Conservation (phyloP, 495 filamentous ascomycete genomes). For the Saxophila tyrrhenica region DNA sequence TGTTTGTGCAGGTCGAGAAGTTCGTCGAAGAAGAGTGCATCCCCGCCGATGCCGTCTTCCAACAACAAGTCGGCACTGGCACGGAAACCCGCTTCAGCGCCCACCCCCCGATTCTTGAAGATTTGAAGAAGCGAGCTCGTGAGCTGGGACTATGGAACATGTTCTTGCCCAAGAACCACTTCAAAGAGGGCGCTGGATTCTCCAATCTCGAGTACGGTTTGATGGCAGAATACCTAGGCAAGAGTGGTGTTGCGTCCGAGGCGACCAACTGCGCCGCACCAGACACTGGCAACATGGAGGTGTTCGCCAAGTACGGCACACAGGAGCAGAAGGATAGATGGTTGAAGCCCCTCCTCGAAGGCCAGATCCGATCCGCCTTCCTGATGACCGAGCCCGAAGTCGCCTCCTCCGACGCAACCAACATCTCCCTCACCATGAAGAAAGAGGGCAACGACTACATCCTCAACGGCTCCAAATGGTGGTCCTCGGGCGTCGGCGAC, state of each 20-base stretch:
- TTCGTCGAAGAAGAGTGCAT: slow-evolving; percentile 97
- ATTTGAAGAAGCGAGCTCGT: slow-evolving; percentile 73
- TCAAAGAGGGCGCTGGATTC: slow-evolving; percentile 71
- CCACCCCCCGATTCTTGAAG: slow-evolving; percentile 72
- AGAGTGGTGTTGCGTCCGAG: slow-evolving; percentile 31
- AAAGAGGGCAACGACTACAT: slow-evolving; percentile 31
- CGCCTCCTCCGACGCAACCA: slow-evolving; percentile 33
- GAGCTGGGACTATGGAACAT: slow-evolving; percentile 94
- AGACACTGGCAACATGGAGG: slow-evolving; percentile 38
- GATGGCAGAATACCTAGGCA: slow-evolving; percentile 35
- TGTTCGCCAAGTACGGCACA: slow-evolving; percentile 36
- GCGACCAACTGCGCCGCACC: slow-evolving; percentile 35
- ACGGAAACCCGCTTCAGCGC: slow-evolving; percentile 57
- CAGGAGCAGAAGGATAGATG: slow-evolving; percentile 33
- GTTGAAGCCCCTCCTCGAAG: slow-evolving; percentile 31
- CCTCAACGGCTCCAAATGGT: slow-evolving; percentile 36
- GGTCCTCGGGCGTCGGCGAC: slow-evolving; percentile 33
- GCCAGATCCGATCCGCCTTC: slow-evolving; percentile 35
- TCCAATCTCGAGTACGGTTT: slow-evolving; percentile 35
- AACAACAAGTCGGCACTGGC: slow-evolving; percentile 67
- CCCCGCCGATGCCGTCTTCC: slow-evolving; percentile 60
- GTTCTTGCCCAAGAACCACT: slow-evolving; percentile 90
- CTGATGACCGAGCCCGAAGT: slow-evolving; percentile 37
- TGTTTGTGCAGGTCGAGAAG: slow-evolving; percentile 56
- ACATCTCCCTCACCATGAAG: slow-evolving; percentile 29